phyloP scores from a whole-genome alignment of 495 filamentous ascomycete species.

The Talaromyces proteolyticus region DNA sequence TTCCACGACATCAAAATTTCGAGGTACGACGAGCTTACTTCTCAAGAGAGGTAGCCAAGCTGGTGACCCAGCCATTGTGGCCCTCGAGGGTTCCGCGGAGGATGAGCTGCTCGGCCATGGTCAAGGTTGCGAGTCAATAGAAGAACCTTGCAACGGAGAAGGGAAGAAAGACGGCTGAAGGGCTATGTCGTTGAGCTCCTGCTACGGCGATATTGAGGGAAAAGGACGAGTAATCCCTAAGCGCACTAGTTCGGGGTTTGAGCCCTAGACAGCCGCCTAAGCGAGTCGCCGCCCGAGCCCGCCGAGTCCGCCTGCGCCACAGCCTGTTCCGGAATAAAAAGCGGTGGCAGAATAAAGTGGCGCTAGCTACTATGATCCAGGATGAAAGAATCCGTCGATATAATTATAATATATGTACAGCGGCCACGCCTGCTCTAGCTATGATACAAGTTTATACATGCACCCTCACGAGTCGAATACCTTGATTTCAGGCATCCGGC shows the following conservation, averaged over 20 bases:
- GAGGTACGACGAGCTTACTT: slow-evolving; percentile 60
- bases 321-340: neutral
- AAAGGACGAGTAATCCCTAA: slow-evolving; percentile 7
- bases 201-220: slow-evolving; percentile 2
- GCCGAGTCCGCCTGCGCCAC: slow-evolving; percentile 21
- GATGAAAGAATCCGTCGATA: neutral
- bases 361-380: too few relatives aligned
- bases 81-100: slow-evolving; percentile 97
- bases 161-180: slow-evolving; percentile 11
- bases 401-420: neutral
- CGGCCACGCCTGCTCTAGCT: neutral
- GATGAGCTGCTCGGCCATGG: slow-evolving; percentile 94
- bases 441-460: neutral
- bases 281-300: slow-evolving; percentile 32
- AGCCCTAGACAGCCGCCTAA: slow-evolving; percentile 11
- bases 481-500: slow-evolving; percentile 47
- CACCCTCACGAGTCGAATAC: slow-evolving; percentile 24
- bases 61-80: slow-evolving; percentile 73
- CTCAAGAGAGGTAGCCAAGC: slow-evolving; percentile 95
- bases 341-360: neutral
- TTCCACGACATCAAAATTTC: slow-evolving; percentile 15
- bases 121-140: slow-evolving; percentile 40
- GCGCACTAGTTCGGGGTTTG: slow-evolving; percentile 9
- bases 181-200: slow-evolving; percentile 4
- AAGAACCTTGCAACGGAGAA: slow-evolving; percentile 33